Conservation (phyloP, 345 rosid species). For the Eucalyptus caleyi region DNA sequence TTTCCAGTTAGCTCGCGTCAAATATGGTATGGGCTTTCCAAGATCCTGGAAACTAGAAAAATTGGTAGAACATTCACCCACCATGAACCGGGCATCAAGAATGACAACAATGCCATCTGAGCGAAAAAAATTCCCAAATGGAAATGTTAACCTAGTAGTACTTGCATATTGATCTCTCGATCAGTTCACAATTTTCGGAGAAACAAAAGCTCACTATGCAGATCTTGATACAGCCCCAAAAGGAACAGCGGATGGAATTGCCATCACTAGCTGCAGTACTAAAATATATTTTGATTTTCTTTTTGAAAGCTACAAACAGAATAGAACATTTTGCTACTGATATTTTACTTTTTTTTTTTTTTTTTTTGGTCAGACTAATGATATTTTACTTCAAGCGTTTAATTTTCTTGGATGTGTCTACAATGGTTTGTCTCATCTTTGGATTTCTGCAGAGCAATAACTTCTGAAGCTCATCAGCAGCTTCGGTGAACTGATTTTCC, state of each 20-base stretch:
- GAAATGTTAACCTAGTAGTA: neutral
- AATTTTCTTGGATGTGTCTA: conserved; percentile 52
- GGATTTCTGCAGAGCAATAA: conserved; percentile 38
- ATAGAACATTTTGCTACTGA: neutral
- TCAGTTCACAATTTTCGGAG: neutral
- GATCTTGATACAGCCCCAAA: neutral
- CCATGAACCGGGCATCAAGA: neutral
- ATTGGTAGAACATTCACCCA: neutral
- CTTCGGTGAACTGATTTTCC: conserved; percentile 32
- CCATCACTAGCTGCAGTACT: neutral
- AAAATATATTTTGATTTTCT: neutral
- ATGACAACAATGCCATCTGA: neutral
- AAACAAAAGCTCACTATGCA: neutral
- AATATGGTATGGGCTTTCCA: neutral
- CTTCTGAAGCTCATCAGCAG: conserved; percentile 31
- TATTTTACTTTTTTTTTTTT: conserved; percentile 9
- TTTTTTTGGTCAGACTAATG: too few relatives aligned
- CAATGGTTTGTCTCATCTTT: conserved; percentile 42
- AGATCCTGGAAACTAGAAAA: neutral
- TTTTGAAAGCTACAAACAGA: neutral
- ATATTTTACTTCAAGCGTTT: conserved; percentile 26
- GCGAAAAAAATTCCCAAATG: neutral
- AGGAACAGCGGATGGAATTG: neutral
- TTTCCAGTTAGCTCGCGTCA: neutral
- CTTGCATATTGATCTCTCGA: neutral